phyloP scores from a whole-genome alignment of 768 basidiomycete species.

The Tephrocybe sp. region DNA sequence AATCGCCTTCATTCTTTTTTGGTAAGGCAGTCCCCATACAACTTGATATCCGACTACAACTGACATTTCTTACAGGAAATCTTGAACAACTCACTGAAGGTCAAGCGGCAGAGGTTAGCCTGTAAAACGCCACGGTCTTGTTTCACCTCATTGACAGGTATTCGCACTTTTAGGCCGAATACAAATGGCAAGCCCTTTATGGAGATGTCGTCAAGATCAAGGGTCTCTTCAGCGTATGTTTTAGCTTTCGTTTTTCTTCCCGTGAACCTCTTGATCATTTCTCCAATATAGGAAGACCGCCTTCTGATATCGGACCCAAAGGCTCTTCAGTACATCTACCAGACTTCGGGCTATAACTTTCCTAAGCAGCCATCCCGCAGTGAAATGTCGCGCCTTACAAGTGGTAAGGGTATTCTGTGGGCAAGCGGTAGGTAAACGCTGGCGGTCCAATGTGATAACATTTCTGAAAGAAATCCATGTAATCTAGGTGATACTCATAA shows the following conservation, averaged over 20 bases:
- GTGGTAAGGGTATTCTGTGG: slow-evolving; percentile 27
- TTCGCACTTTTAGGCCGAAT: slow-evolving; percentile 29
- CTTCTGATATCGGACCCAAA: slow-evolving; percentile 48
- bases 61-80: slow-evolving; percentile 18
- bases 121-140: background rate
- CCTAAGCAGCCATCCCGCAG: slow-evolving; percentile 35
- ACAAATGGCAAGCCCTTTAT: slow-evolving; percentile 41
- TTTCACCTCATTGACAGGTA: background rate
- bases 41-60: background rate
- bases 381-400: slow-evolving; percentile 32
- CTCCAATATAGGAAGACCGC: slow-evolving; percentile 33
- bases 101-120: slow-evolving; percentile 30
- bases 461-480: background rate
- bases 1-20: slow-evolving; percentile 35
- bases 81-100: slow-evolving; percentile 28
- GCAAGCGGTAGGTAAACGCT: slow-evolving; percentile 33
- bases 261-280: background rate
- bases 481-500: slow-evolving; percentile 36
- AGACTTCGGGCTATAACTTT: slow-evolving; percentile 41
- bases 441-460: background rate
- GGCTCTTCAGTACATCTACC: slow-evolving; percentile 43
- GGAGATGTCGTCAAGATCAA: slow-evolving; percentile 40
- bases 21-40: slow-evolving; percentile 22
- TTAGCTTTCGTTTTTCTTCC: background rate
- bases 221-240: slow-evolving; percentile 34